Percentiles rank a stretch among this genome's conserved stretches.
Evolutionary conservation across 2,329 filamentous ascomycete genomes (phyloP).

Genomic region (Truncatella angustata): DNA sequence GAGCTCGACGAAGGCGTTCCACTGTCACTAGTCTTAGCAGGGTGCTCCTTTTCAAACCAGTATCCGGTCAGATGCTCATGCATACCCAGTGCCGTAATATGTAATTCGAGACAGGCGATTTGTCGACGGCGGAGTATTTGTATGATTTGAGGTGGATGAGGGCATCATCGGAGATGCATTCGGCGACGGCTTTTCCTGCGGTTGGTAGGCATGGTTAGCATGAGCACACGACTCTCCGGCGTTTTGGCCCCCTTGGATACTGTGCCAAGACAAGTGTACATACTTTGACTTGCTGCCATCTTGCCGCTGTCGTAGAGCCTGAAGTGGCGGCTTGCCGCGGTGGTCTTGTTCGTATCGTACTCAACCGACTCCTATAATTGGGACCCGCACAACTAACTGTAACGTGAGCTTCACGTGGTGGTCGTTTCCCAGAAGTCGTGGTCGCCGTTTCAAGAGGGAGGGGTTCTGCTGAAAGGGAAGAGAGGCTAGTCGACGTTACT

Average conservation of each 20-base stretch:
- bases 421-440: not conserved
- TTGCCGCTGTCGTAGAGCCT: not conserved
- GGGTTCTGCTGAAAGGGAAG: not conserved
- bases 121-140: slow-evolving; percentile 97
- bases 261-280: not conserved
- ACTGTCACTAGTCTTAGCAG: slow-evolving; percentile 53
- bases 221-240: not conserved
- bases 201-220: not conserved
- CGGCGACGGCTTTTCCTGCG: slow-evolving; percentile 56
- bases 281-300: slow-evolving; percentile 4
- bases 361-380: not conserved
- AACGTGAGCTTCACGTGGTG: too few species aligned
- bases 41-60: slow-evolving; percentile 16
- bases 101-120: slow-evolving; percentile 89
- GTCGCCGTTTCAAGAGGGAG: not conserved
- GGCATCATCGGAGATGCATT: slow-evolving; percentile 85
- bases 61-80: slow-evolving; percentile 16
- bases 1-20: slow-evolving; percentile 92
- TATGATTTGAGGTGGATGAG: slow-evolving; percentile 90
- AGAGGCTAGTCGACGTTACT: not conserved
- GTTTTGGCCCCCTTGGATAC: not conserved
- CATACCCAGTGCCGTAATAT: slow-evolving; percentile 93
- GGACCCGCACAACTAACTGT: not conserved
- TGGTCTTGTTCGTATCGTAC: not conserved
- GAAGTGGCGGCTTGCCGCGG: not conserved